Evolutionary conservation across 768 basidiomycete species (phyloP), one percentile per base, ranked within the genome.

Genomic region (Leccinum pellstonianum): DNA sequence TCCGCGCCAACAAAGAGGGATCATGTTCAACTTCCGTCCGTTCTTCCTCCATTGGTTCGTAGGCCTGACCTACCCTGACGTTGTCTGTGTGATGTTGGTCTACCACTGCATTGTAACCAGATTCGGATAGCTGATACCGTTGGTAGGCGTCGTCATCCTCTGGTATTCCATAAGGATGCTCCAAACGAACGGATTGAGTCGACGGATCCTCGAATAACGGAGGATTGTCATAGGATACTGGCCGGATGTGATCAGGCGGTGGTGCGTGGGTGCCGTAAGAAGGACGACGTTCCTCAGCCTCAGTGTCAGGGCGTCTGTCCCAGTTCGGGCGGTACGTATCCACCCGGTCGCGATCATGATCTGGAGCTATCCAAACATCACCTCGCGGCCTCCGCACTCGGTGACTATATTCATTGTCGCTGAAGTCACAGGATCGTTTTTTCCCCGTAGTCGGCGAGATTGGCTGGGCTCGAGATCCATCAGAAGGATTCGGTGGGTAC

Each of bases 371-470:
- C 72, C 69, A 66, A 29, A 11, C 29, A 61, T 71, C 63, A 31
- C 27, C 59, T 37, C 73, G 69, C 14, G 57, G 66, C 53, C 64
- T 73, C 21, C 73, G 71, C 1, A 49, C 60, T 55, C 69, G 63
- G 47, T 53, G 62, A 43, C 46, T 50, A 31, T 64, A 33, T 9
- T 74, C 68, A 55, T 60, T 61, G n/a, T 73, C 63, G 33, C 31
- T 47, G 12, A 51, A 56, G 37, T 74, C 71, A 5, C 38, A 50
- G 33, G 64, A 56, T 38, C 73, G 62, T 50, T 73, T 73, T 43
- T 46, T 69, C 35, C 64, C 63, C 2, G 33, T 23, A 10, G 23
- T 55, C 4, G 69, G 67, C 3, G 67, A 62, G 31, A 64, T 60
- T 11, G 58, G 54, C 46, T 72, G 68, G 19, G 57, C 62, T 53